Base-by-base conservation (phyloP, 1,284 basidiomycete species). In the Melanopsichium pennsylvanicum region DNA sequence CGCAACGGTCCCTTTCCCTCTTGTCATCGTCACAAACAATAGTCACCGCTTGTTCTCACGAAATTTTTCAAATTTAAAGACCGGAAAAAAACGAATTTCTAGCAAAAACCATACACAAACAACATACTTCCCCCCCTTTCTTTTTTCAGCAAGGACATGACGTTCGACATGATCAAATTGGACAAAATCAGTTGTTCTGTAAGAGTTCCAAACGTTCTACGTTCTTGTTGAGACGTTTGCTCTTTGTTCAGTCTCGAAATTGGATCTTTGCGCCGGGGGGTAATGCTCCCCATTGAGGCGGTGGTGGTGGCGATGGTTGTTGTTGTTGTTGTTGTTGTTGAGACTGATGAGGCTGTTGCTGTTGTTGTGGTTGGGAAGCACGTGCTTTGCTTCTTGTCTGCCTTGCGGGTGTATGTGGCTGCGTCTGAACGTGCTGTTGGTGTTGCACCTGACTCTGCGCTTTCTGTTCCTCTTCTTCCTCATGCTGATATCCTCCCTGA, bases 281-380 rank as follows among this genome's bases (percentile, higher is more conserved):
- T 19, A 76, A 62, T 10, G 67, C 64, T n/a, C 76, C 76, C 67
- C 71, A 73, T 15, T 68, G 52, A n/a, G 70, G 71, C 19, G 52
- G 41, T 4, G 48, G 66, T 3, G 49, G 42, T 3, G 29, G 43
- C 12, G n/a, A 37, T 37, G 35, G 31, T 5, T 33, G 33, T 13
- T 21, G n/a, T 23, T 39, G 39, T 9, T 19, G 10, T 25, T 21
- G 45, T 5, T 19, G 19, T 19, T 41, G 41, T 11, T 26, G 18
- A 3, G 40, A 7, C 16, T n/a, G 21, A 2, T 18, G 19, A 6
- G 18, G 40, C 29, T 50, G 37, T n/a, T 39, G 39, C 13, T 41
- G 36, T 25, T 47, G 38, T 12, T 27, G 11, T 19, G 34, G 13
- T 21, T 45, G 49, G 16, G 36, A 34, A 2, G 18, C n/a, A 2